These are phyloP conservation scores for Fusarium sp. DNA, from an alignment of 2,329 filamentous ascomycete genomes.

Conservation along the genomic window DNA sequence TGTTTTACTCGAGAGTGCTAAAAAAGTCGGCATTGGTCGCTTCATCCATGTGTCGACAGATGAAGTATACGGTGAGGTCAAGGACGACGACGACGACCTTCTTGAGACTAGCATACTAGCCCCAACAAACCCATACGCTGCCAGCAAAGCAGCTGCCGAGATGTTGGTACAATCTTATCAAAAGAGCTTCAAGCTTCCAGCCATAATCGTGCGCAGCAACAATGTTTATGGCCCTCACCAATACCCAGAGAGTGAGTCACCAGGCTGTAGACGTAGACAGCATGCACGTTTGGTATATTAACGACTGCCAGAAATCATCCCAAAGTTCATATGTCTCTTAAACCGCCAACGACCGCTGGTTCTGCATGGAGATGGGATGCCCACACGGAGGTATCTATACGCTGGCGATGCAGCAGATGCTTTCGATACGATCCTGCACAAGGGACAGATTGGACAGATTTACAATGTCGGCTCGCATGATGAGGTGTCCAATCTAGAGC, in stretches of 20 bases:
- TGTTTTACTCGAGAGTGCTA: slow-evolving; percentile 80
- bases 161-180: slow-evolving; percentile 90
- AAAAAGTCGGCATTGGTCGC: slow-evolving; percentile 75
- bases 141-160: slow-evolving; percentile 84
- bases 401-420: slow-evolving; percentile 84
- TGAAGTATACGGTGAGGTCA: slow-evolving; percentile 86
- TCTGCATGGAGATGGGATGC: slow-evolving; percentile 80
- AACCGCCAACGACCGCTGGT: slow-evolving; percentile 74
- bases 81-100: slow-evolving; percentile 76
- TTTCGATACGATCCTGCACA: slow-evolving; percentile 86
- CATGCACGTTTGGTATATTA: neutral
- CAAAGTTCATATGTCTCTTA: slow-evolving; percentile 81
- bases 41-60: slow-evolving; percentile 89
- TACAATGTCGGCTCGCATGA: slow-evolving; percentile 87
- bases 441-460: slow-evolving; percentile 77
- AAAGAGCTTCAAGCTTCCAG: slow-evolving; percentile 83
- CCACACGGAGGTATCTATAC: slow-evolving; percentile 81
- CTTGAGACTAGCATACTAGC: slow-evolving; percentile 79
- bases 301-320: slow-evolving; percentile 76
- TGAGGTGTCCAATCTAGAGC: slow-evolving; percentile 79
- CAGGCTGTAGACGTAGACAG: neutral
- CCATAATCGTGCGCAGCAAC: slow-evolving; percentile 84
- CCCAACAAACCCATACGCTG: slow-evolving; percentile 85
- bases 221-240: slow-evolving; percentile 90
- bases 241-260: slow-evolving; percentile 79